Conservation (phyloP, 2,329 filamentous ascomycete genomes). For the Pseudopyrenochaeta lycopersici region DNA sequence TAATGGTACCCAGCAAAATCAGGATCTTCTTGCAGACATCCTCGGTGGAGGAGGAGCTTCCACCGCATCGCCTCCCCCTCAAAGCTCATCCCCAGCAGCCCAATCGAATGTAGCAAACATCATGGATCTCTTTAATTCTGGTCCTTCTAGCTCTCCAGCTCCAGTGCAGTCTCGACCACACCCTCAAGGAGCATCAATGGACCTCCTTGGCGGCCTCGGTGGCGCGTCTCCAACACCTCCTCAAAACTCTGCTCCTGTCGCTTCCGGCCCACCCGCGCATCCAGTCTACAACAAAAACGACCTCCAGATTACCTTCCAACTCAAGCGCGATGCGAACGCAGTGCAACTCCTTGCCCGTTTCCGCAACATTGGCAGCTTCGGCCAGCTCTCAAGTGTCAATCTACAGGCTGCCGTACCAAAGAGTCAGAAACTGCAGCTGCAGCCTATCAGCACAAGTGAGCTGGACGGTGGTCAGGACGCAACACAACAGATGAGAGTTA, state of each 20-base stretch:
- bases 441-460: conserved; percentile 85
- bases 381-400: conserved; percentile 75
- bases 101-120: conserved; percentile 67
- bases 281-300: conserved; percentile 88
- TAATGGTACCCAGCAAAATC: conserved; percentile 70
- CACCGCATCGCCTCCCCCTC: conserved; percentile 56
- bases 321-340: conserved; percentile 82
- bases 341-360: conserved; percentile 88
- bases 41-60: conserved; percentile 73
- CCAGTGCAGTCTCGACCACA: conserved; percentile 51
- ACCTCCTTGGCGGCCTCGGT: conserved; percentile 56
- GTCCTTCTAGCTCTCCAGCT: conserved; percentile 52
- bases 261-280: conserved; percentile 61
- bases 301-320: conserved; percentile 79
- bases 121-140: conserved; percentile 83
- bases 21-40: conserved; percentile 90
- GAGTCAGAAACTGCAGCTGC: conserved; percentile 90
- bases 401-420: conserved; percentile 96
- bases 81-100: conserved; percentile 46
- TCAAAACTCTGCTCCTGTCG: conserved; percentile 52
- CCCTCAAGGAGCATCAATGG: conserved; percentile 45
- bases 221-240: conserved; percentile 59
- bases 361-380: conserved; percentile 75
- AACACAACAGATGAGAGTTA: conserved; percentile 89
- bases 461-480: conserved; percentile 81